Conservation (phyloP, 2,329 filamentous ascomycete species). For the Aspergillus spinulosporus region DNA sequence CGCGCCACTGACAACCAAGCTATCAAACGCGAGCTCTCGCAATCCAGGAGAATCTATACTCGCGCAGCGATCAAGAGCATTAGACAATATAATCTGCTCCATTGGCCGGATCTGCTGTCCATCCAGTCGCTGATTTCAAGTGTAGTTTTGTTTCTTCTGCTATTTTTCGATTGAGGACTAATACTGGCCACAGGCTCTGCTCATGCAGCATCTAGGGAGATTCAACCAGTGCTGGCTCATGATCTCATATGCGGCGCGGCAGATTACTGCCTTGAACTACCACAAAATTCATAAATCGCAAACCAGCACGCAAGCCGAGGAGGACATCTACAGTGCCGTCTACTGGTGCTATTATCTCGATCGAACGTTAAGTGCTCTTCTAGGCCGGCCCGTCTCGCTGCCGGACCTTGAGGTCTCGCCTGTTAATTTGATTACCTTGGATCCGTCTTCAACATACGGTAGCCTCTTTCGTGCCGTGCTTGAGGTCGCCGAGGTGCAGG, state of each 20-base stretch:
- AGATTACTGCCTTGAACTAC: constrained; percentile 27
- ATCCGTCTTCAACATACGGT: constrained; percentile 11
- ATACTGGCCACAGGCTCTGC: constrained; percentile 19
- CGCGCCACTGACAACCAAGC: constrained; percentile 16
- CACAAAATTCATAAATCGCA: constrained; percentile 16
- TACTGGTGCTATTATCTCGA: constrained; percentile 34
- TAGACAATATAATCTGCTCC: constrained; percentile 22
- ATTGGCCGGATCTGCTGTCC: constrained; percentile 19
- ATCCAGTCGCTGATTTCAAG: constrained; percentile 29
- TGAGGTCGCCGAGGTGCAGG: constrained; percentile 20
- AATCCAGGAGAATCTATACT: constrained; percentile 25
- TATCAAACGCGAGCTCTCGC: constrained; percentile 21
- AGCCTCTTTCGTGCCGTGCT: constrained; percentile 12
- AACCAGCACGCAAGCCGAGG: constrained; percentile 9
- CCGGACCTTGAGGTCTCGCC: constrained; percentile 13
- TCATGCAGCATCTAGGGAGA: constrained; percentile 29
- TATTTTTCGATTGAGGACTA: neutral
- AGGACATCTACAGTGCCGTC: constrained; percentile 24
- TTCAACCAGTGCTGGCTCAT: constrained; percentile 28
- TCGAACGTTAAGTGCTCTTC: constrained; percentile 28
- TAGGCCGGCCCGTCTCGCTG: constrained; percentile 25
- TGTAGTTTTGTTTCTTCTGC: constrained; percentile 16
- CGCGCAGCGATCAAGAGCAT: constrained; percentile 21
- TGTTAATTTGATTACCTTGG: constrained; percentile 1
- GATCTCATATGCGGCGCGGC: constrained; percentile 29